Evolutionary conservation across 2,329 filamentous ascomycete genomes (phyloP).

Genomic region (Exophiala spinifera): DNA sequence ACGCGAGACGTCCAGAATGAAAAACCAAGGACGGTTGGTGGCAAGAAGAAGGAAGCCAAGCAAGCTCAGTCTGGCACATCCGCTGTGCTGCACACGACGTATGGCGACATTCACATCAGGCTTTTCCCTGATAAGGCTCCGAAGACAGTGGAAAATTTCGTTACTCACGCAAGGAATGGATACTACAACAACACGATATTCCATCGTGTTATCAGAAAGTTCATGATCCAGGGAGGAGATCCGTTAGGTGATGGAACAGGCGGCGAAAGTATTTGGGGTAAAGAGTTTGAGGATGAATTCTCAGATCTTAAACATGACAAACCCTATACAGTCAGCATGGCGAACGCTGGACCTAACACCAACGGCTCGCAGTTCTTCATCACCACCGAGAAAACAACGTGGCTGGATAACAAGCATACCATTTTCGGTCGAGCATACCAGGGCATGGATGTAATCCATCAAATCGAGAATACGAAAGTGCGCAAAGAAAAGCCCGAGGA

Average conservation of each 20-base stretch:
- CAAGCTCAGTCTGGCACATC: conserved; percentile 70
- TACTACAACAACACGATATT: conserved; percentile 99
- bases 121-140: conserved; percentile 91
- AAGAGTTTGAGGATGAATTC: conserved; percentile 90
- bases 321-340: conserved; percentile 95
- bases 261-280: conserved; percentile 90
- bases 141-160: conserved; percentile 95
- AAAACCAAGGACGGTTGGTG: conserved; percentile 67
- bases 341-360: conserved; percentile 90
- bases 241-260: conserved; percentile 85
- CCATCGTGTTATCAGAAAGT: conserved; percentile 93
- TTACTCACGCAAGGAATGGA: conserved; percentile 79
- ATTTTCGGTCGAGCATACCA: conserved; percentile 89
- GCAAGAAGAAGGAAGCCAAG: conserved; percentile 52
- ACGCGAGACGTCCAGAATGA: conserved; percentile 93
- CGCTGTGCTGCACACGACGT: conserved; percentile 85
- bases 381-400: conserved; percentile 85
- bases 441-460: conserved; percentile 90
- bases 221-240: conserved; percentile 94
- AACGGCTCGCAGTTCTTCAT: conserved; percentile 99
- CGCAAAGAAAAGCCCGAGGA: conserved; percentile 92
- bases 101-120: conserved; percentile 89
- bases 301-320: conserved; percentile 89
- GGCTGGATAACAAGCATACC: conserved; percentile 94
- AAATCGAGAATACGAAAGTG: conserved; percentile 86